Conservation (phyloP, 129 eudicot species). For the Escallonia herrerae region DNA sequence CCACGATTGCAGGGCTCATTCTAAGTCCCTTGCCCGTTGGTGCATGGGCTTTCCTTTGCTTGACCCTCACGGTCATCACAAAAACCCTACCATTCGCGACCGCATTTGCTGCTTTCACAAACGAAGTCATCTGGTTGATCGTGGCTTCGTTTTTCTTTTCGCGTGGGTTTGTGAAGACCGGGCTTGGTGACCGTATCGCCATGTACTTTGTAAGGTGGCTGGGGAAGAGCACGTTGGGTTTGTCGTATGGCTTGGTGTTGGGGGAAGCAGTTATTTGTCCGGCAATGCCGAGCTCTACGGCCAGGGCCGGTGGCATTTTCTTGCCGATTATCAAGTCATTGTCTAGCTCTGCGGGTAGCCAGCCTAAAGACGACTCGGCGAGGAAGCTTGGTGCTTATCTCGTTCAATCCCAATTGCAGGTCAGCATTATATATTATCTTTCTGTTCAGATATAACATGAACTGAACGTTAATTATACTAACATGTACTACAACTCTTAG, state of each 20-base stretch:
- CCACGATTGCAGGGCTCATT: constrained; percentile 78
- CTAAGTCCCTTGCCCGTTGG: constrained; percentile 87
- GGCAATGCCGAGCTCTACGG: constrained; percentile 97
- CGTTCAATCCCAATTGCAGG: constrained; percentile 83
- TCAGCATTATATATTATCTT: not conserved
- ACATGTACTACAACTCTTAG: too few relatives aligned
- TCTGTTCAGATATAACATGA: too few relatives aligned
- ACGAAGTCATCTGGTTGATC: constrained; percentile 88
- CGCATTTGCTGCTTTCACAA: constrained; percentile 72
- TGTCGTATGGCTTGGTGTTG: constrained; percentile 81
- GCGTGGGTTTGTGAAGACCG: constrained; percentile 79
- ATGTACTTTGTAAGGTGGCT: constrained; percentile 85
- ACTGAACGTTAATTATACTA: too few relatives aligned
- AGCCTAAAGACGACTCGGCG: constrained; percentile 53
- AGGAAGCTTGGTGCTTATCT: constrained; percentile 73
- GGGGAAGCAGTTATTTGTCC: constrained; percentile 93
- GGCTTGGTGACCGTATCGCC: constrained; percentile 81
- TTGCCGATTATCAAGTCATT: constrained; percentile 85
- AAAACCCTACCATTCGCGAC: constrained; percentile 51
- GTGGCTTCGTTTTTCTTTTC: constrained; percentile 85
- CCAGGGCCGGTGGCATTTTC: constrained; percentile 92
- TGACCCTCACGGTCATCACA: constrained; percentile 53
- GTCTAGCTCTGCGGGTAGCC: constrained; percentile 65
- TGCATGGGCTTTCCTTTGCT: constrained; percentile 75
- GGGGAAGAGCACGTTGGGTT: constrained; percentile 78